phyloP scores from a whole-genome alignment of 345 rosid species.

The Melaleuca quinquenervia region DNA sequence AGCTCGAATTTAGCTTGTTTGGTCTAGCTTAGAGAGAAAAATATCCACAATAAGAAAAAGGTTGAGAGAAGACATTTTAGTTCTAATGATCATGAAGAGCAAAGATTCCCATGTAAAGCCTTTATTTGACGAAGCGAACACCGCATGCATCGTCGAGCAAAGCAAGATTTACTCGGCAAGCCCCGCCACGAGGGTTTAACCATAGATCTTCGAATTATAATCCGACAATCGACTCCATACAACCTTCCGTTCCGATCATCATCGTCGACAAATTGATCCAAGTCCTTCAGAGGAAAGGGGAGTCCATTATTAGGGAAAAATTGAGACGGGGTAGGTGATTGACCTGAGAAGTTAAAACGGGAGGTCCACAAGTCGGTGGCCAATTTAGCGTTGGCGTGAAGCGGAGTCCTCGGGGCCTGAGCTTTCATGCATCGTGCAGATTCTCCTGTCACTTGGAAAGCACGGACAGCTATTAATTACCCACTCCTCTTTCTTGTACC shows the following conservation, averaged over 20 bases:
- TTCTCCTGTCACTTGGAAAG: not conserved
- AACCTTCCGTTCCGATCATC: not conserved
- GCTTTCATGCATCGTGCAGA: too few relatives aligned
- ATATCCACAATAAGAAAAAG: not conserved
- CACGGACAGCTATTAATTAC: not conserved
- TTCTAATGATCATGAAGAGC: not conserved
- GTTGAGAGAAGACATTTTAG: not conserved
- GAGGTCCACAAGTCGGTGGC: not conserved
- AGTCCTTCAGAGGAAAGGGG: not conserved
- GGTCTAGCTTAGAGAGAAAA: not conserved
- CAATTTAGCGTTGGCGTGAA: not conserved
- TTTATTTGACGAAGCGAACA: not conserved
- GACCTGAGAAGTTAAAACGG: not conserved
- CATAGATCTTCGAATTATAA: not conserved
- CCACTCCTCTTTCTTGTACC: not conserved
- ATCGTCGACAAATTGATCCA: not conserved
- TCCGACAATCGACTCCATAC: not conserved
- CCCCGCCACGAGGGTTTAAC: not conserved
- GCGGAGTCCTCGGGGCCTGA: not conserved
- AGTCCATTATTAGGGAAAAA: rapidly evolving
- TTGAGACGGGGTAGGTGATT: not conserved
- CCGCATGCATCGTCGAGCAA: not conserved
- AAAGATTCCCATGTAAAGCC: not conserved
- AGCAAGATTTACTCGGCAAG: not conserved
- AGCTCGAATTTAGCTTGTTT: not conserved